Base-by-base conservation (phyloP, 495 filamentous ascomycete species). In the Corynascus novoguineensis region DNA sequence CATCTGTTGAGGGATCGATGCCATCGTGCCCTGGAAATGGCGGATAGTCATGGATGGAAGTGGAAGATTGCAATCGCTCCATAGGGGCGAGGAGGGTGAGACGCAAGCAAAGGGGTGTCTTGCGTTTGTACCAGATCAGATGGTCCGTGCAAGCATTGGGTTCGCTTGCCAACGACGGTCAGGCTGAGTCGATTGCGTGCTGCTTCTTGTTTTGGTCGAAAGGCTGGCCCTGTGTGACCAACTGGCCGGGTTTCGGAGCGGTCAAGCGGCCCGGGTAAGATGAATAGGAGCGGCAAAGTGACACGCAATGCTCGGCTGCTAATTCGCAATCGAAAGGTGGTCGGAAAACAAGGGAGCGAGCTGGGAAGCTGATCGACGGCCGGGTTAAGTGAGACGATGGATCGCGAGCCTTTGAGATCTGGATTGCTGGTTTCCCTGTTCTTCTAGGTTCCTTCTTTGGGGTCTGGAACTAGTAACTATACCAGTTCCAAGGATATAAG, bases 151-250 rank as follows among this genome's bases (percentile, higher is more conserved):
- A 53, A 64, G 64, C 66, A 67, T 67, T 65, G 62, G 62, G 57
- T 60, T 65, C 64, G 60, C 56, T 64, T 66, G 57, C 59, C 51
- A 57, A 58, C 50, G 19, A 38, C 48, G 27, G 50, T 58, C 64
- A 57, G 59, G 66, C 66, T 61, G 60, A 53, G 64, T 17, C 55
- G 60, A 71, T 71, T 46, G 66, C 68, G 68, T 71, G 68, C 68
- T 71, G 59, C 40, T 59, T 59, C 52, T 60, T 60, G 50, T 49
- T 34, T 50, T 12, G 21, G 53, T 34, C 59, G 58, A 25, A 55
- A 58, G 11, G 22, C 22, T 27, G 47, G n/a, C 15, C 45, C 11
- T 48, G 47, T 24, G 47, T 15, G 9, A 32, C 29, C n/a, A 21
- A 15, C 29, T 24, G 47, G 60, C 42, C 55, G 56, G 57, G 32